These are phyloP conservation scores for Stagonosporopsis rhizophila DNA, from an alignment of 2,329 filamentous ascomycete species.

Conservation along the genomic window DNA sequence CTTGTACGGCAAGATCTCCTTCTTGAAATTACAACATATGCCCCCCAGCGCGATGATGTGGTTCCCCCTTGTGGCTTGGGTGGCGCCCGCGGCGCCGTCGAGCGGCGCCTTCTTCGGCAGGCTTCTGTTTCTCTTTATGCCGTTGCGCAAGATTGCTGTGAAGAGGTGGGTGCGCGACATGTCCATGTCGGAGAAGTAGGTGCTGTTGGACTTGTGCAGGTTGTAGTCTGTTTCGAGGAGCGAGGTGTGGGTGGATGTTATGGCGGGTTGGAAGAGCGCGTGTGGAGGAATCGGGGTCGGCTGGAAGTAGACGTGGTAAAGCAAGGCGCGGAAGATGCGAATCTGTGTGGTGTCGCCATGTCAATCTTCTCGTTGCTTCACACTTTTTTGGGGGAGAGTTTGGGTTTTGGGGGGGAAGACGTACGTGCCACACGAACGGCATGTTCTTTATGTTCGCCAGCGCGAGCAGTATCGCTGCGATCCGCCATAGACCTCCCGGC, in stretches of 20 bases:
- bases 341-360: conserved; percentile 33
- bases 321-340: conserved; percentile 55
- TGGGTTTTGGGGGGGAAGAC: conserved; percentile 38
- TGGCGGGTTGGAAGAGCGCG: conserved; percentile 75
- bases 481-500: conserved; percentile 46
- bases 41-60: conserved; percentile 55
- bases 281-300: conserved; percentile 58
- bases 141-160: conserved; percentile 59
- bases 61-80: conserved; percentile 30
- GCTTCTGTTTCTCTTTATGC: conserved; percentile 47
- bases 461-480: conserved; percentile 43
- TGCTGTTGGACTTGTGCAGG: conserved; percentile 81
- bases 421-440: conserved; percentile 78
- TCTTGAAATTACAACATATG: conserved; percentile 57
- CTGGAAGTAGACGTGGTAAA: conserved; percentile 57
- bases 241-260: conserved; percentile 70
- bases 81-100: conserved; percentile 24
- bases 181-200: conserved; percentile 88
- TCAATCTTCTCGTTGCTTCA: conserved; percentile 13
- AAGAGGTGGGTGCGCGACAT: conserved; percentile 82
- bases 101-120: conserved; percentile 29
- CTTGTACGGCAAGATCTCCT: conserved; percentile 54
- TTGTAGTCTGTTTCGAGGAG: conserved; percentile 86
- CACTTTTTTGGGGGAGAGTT: neutral
- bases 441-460: conserved; percentile 74